Conservation (phyloP, 1,284 basidiomycete genomes). For the Entoloma clypeatum region DNA sequence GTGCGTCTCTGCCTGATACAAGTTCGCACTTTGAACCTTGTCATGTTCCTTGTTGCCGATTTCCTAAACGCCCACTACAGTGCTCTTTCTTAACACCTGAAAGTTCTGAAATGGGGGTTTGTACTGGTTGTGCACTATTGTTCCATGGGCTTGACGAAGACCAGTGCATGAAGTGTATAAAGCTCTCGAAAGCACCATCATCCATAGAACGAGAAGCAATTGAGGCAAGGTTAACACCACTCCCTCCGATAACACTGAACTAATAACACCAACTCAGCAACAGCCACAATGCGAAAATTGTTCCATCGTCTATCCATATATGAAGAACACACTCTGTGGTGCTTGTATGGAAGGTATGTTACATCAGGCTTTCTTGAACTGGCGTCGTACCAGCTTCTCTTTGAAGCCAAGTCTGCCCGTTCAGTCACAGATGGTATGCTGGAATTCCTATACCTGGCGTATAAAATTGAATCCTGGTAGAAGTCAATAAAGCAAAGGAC, state of each 20-base stretch:
- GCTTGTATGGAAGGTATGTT: conserved; percentile 2
- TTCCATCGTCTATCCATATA: conserved; percentile 4
- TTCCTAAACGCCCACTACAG: too few relatives aligned
- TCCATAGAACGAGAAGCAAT: conserved; percentile 5
- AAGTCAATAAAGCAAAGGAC: background rate
- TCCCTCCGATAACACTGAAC: background rate
- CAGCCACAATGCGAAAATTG: conserved; percentile 9
- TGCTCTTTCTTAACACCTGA: too few relatives aligned
- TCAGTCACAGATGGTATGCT: background rate
- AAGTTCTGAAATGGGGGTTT: conserved; percentile 3
- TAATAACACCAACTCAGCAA: background rate
- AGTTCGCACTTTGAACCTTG: too few relatives aligned
- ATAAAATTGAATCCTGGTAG: background rate
- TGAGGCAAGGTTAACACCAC: background rate
- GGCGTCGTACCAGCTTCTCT: too few relatives aligned
- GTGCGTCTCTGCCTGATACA: too few relatives aligned
- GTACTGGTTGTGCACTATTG: conserved; percentile 1
- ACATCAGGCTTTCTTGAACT: too few relatives aligned
- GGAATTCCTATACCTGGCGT: background rate
- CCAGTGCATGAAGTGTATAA: conserved; percentile 1
- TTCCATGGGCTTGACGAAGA: conserved; percentile 1
- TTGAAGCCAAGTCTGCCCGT: background rate
- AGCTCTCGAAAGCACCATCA: background rate
- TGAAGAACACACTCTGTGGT: conserved; percentile 2
- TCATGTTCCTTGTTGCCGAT: too few relatives aligned